Evolutionary conservation across 345 rosid genomes (phyloP), one percentile per base, ranked within the genome.

Genomic region (Syzygium grande): DNA sequence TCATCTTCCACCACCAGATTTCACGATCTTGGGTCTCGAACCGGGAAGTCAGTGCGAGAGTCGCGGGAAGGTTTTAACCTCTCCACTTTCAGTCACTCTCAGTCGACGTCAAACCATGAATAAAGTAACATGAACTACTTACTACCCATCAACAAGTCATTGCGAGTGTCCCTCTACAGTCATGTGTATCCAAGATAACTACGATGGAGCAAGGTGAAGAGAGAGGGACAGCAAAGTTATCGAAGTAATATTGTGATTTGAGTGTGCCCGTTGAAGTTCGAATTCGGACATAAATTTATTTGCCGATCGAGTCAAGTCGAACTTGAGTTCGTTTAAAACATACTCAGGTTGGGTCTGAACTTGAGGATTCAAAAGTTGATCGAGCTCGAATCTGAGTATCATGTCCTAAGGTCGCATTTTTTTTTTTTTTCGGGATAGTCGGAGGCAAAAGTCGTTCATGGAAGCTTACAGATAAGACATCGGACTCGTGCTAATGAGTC

Each of bases 281-380:
- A 73, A 49, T 73, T 73, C 9, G 14, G 27, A 38, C 27, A 73
- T 10, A 9, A 10, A 38, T 19, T 38, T 1, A 38, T 21, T 73
- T 38, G 83, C 23, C 1, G 15, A 11, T 73, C 12, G 29, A 25
- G 63, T 22, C 27, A 0, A 21, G 83, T 73, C 27, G 7, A 38
- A 73, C 8, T 2, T 8, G 0, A 41, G 25, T 34, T 73, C 0
- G 0, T 41, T 4, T 9, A 73, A 5, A 34, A 0, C 25, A 0
- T 73, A 19, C 25, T 73, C 15, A 11, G 4, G 38, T 73, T 41
- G 27, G 21, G 49, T 21, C 46, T 4, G 25, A 38, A 73, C 80
- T 73, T 34, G 80, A 73, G 49, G 27, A 73, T 19, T 73, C 49
- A 19, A 21, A 73, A 73, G 46, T 19, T 0, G 15, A 41, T 21